Evolutionary conservation across 352 stramenopile species (phyloP).

Genomic region (Phytophthora chlamydospora): DNA sequence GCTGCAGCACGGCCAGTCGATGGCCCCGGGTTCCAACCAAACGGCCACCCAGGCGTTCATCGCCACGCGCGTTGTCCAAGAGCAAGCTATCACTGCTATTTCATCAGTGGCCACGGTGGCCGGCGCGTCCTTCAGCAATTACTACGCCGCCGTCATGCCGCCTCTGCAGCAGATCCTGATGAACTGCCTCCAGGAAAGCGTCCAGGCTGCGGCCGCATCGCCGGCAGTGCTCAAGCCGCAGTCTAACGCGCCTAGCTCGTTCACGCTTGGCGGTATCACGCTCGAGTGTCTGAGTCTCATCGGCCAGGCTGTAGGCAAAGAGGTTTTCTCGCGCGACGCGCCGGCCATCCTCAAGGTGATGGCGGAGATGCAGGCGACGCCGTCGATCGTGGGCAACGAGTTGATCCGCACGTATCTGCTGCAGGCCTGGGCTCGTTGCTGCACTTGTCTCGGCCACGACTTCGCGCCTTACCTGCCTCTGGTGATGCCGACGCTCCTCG

Average conservation of each 20-base stretch:
- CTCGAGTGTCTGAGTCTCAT: constrained; percentile 87
- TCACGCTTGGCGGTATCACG: constrained; percentile 85
- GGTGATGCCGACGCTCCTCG: constrained; percentile 84
- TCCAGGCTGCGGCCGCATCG: constrained; percentile 26
- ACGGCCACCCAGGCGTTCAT: constrained; percentile 26
- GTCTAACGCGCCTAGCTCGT: constrained; percentile 50
- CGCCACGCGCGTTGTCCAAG: constrained; percentile 66
- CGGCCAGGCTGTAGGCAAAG: constrained; percentile 74
- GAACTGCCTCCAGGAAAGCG: constrained; percentile 64
- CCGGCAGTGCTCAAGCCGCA: constrained; percentile 32
- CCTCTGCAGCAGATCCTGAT: constrained; percentile 76
- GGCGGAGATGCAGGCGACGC: constrained; percentile 85
- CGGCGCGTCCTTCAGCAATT: constrained; percentile 66
- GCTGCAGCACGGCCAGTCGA: constrained; percentile 46
- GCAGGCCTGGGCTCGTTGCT: constrained; percentile 81
- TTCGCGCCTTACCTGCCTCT: constrained; percentile 82
- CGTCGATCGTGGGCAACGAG: constrained; percentile 79
- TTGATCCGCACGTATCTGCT: constrained; percentile 85
- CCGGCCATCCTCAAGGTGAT: constrained; percentile 85
- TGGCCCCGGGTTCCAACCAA: constrained; percentile 20
- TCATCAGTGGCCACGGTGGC: constrained; percentile 78
- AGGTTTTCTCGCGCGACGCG: constrained; percentile 72
- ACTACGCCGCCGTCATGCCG: constrained; percentile 79
- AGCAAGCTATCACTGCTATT: constrained; percentile 84
- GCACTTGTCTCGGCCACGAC: constrained; percentile 74